Base-by-base conservation (phyloP, 306 rosid genomes). In the Myrica gale region DNA sequence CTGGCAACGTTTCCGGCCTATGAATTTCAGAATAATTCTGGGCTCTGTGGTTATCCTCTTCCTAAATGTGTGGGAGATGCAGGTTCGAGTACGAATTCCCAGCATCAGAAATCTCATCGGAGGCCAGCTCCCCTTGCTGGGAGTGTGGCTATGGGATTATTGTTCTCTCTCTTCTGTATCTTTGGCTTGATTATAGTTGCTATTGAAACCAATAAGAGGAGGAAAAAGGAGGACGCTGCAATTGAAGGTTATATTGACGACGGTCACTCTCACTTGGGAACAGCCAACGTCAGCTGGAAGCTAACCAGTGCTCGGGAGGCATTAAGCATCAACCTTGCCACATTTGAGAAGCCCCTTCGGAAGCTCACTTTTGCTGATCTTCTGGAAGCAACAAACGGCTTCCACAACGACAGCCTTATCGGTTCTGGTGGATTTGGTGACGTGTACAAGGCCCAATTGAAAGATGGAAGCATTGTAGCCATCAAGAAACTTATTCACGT, bases 381-480 rank as follows among this genome's bases (percentile, higher is more conserved):
- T 74, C 93, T 96, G 3, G 88, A 87, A 37, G 97, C 99, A 7
- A 96, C 99, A 41, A 88, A 90, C 72, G 96, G 96, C 71, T 96
- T 96, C 85, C 93, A 92, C 88, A 78, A 89, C 4, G 90, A 92
- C 77, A 90, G 96, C 71, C 85, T 90, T 53, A 87, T 96, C 10
- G 99, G 99, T 32, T 84, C 90, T 0, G 97, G 98, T 0, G 98
- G 98, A 39, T 96, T 96, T 45, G 98, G 98, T 3, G 99, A 96
- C 3, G 99, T 96, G 20, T 92, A 96, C 81, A 96, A 89, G 87
- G 98, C 99, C 32, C 92, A 85, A 63, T 51, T 96, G 90, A 92
- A 89, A 83, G 99, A 96, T 43, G 97, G 96, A 53, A 96, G 85
- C 76, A 72, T 88, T 12, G 99, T 96, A 39, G 98, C 99, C 32